These are phyloP conservation scores for Dipodascus geniculatus DNA, from an alignment of 805 yeast species.

Conservation along the genomic window DNA sequence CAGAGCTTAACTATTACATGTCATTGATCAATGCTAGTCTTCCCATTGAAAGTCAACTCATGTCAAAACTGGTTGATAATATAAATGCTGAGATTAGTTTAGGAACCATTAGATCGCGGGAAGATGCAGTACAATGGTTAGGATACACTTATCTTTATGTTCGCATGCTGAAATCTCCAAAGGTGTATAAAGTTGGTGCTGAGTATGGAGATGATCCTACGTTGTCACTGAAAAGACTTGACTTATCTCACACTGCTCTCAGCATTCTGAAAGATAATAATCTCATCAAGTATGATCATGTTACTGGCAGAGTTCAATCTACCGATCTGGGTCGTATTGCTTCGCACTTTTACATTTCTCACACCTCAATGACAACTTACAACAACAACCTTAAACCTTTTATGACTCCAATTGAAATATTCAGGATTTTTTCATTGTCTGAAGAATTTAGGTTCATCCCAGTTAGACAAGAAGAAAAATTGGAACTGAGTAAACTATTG, in stretches of 20 bases:
- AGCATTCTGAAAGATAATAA: conserved; percentile 41
- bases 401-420: conserved; percentile 58
- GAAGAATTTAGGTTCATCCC: conserved; percentile 80
- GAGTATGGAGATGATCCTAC: conserved; percentile 35
- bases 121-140: conserved; percentile 73
- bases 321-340: conserved; percentile 77
- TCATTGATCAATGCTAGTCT: conserved; percentile 85
- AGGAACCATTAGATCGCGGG: conserved; percentile 48
- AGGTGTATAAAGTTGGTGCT: conserved; percentile 61
- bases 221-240: conserved; percentile 44
- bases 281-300: conserved; percentile 47
- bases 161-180: conserved; percentile 66
- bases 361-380: conserved; percentile 60
- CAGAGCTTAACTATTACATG: conserved; percentile 76
- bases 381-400: conserved; percentile 51
- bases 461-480: conserved; percentile 74
- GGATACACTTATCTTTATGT: conserved; percentile 67
- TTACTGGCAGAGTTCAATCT: conserved; percentile 36
- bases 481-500: conserved; percentile 55
- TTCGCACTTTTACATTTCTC: conserved; percentile 72
- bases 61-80: conserved; percentile 56
- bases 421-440: conserved; percentile 66
- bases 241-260: conserved; percentile 70
- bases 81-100: conserved; percentile 79
- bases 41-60: conserved; percentile 83